phyloP scores from a whole-genome alignment of 192 early-diverging fungal genomes.

The Mortierella alpina region DNA sequence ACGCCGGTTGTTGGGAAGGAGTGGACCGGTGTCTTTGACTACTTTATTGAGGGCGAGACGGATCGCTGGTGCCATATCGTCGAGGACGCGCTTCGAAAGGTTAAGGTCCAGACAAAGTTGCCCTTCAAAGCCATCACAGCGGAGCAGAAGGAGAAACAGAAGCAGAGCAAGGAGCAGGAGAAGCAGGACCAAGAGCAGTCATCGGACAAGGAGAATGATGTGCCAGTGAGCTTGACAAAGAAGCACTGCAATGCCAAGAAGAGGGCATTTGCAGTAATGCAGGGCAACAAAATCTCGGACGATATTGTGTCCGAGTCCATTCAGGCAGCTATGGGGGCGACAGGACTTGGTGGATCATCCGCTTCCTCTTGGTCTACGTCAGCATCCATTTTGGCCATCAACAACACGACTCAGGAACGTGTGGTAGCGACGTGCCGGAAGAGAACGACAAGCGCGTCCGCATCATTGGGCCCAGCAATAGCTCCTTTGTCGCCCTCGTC shows the following conservation, averaged over 20 bases:
- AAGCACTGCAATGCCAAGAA: constrained; percentile 23
- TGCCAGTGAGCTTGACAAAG: constrained; percentile 22
- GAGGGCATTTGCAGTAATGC: constrained; percentile 21
- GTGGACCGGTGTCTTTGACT: constrained; percentile 87
- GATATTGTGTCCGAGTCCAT: constrained; percentile 7
- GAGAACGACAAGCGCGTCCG: not conserved
- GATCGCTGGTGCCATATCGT: constrained; percentile 71
- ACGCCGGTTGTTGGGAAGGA: constrained; percentile 72
- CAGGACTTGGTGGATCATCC: not conserved
- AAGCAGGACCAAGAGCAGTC: constrained; percentile 34
- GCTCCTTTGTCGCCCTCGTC: constrained; percentile 7
- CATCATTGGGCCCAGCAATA: not conserved
- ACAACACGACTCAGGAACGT: not conserved
- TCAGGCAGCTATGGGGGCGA: not conserved
- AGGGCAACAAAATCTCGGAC: constrained; percentile 7
- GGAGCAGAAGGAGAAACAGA: constrained; percentile 25
- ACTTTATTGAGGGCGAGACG: constrained; percentile 73
- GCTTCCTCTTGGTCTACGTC: not conserved
- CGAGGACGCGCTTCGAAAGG: constrained; percentile 48
- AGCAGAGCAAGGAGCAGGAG: constrained; percentile 14
- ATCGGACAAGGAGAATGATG: constrained; percentile 40
- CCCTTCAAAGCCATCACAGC: constrained; percentile 38
- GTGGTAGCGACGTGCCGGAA: constrained; percentile 7
- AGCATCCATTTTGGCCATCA: not conserved
- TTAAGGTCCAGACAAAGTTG: constrained; percentile 49